phyloP scores from a whole-genome alignment of 2,329 filamentous ascomycete genomes.

The Aspergillus jensenii region DNA sequence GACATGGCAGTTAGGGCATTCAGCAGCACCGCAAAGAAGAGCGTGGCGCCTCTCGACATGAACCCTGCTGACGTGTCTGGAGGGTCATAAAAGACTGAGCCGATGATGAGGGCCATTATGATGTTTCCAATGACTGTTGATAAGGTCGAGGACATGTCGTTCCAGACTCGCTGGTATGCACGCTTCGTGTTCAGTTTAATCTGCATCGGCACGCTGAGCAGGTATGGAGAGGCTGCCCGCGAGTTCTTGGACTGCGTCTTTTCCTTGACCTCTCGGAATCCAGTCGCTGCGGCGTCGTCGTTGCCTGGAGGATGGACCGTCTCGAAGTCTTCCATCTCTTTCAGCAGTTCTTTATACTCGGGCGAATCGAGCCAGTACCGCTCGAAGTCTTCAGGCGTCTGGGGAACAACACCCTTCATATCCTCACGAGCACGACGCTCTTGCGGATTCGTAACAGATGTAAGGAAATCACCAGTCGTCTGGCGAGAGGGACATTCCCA shows the following conservation, averaged over 20 bases:
- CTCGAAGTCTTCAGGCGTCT: slow-evolving; percentile 68
- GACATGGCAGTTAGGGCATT: slow-evolving; percentile 66
- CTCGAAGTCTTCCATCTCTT: slow-evolving; percentile 43
- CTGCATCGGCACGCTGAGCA: slow-evolving; percentile 70
- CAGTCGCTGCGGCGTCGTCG: slow-evolving; percentile 25
- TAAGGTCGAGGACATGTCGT: slow-evolving; percentile 71
- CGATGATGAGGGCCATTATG: slow-evolving; percentile 71
- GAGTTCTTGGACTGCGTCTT: slow-evolving; percentile 36
- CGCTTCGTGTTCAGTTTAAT: slow-evolving; percentile 75
- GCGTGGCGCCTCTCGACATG: slow-evolving; percentile 70
- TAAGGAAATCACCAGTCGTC: slow-evolving; percentile 68
- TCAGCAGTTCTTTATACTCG: slow-evolving; percentile 41
- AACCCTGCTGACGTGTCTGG: slow-evolving; percentile 65
- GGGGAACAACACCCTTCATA: slow-evolving; percentile 62
- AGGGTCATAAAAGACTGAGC: slow-evolving; percentile 78
- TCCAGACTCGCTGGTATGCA: slow-evolving; percentile 71
- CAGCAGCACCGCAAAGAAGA: slow-evolving; percentile 85
- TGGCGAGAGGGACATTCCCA: slow-evolving; percentile 66
- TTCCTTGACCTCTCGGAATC: slow-evolving; percentile 36
- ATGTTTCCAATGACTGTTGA: slow-evolving; percentile 65
- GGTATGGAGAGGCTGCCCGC: slow-evolving; percentile 65
- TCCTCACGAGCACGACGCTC: slow-evolving; percentile 58
- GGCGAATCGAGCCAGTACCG: slow-evolving; percentile 54
- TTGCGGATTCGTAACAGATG: slow-evolving; percentile 62
- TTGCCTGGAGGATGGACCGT: slow-evolving; percentile 24